Evolutionary conservation across 257 asterid species (phyloP).

Genomic region (Cinchona pubescens): DNA sequence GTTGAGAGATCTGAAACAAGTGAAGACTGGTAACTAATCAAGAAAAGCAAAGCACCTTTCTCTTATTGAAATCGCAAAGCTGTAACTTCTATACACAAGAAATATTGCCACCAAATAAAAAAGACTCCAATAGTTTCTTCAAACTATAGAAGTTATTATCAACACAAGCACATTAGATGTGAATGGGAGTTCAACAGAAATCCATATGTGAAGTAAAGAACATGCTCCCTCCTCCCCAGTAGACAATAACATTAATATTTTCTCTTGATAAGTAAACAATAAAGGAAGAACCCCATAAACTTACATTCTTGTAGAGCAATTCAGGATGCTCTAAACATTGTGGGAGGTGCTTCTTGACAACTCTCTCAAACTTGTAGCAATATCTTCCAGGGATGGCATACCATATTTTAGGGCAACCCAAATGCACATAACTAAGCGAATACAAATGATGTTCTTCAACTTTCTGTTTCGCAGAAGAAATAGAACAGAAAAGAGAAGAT

Average conservation of each 20-base stretch:
- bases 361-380: conserved; percentile 55
- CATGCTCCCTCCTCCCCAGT: neutral
- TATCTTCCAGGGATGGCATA: conserved; percentile 70
- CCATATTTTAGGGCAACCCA: conserved; percentile 67
- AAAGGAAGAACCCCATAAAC: conserved; percentile 25
- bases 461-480: conserved; percentile 50
- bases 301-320: conserved; percentile 58
- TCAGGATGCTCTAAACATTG: conserved; percentile 49
- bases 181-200: neutral
- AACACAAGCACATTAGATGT: neutral
- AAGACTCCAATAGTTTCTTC: neutral
- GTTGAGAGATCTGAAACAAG: conserved; percentile 55
- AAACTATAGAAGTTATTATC: neutral
- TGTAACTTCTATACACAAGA: neutral
- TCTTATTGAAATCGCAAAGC: neutral
- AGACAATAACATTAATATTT: neutral
- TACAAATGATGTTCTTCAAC: conserved; percentile 75
- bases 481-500: conserved; percentile 26
- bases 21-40: conserved; percentile 14
- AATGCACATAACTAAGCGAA: conserved; percentile 65
- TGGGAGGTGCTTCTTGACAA: conserved; percentile 53
- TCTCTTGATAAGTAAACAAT: neutral
- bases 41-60: conserved; percentile 7
- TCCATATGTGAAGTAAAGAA: neutral
- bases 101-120: neutral